phyloP scores from a whole-genome alignment of 2,329 filamentous ascomycete genomes.

The Aureobasidium sp. region DNA sequence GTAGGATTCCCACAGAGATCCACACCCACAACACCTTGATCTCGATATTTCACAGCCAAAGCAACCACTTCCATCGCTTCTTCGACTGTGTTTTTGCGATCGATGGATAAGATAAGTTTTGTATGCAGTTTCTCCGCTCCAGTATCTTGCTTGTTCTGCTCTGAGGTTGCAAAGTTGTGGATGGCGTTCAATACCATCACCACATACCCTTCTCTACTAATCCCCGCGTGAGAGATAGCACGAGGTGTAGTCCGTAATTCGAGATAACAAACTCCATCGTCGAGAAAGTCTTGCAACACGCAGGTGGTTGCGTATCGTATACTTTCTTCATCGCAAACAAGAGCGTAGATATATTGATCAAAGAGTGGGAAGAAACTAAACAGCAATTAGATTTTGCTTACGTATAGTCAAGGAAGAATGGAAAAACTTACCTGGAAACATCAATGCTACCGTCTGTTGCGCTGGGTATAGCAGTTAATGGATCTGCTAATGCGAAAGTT shows the following conservation, averaged over 20 bases:
- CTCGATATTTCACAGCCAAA: conserved; percentile 64
- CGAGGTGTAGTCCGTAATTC: conserved; percentile 86
- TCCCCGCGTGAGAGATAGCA: conserved; percentile 55
- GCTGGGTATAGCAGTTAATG: conserved; percentile 71
- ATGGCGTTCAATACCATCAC: conserved; percentile 72
- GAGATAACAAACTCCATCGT: conserved; percentile 79
- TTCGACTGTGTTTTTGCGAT: conserved; percentile 66
- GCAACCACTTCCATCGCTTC: conserved; percentile 71
- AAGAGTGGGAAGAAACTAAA: conserved; percentile 84
- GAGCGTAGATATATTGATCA: conserved; percentile 80
- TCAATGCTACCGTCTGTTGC: conserved; percentile 52
- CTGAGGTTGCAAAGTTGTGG: conserved; percentile 47
- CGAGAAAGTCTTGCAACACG: conserved; percentile 72
- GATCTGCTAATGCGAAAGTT: conserved; percentile 69
- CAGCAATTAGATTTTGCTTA: too few relatives aligned
- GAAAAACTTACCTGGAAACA: conserved; percentile 5
- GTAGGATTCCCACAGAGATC: conserved; percentile 84
- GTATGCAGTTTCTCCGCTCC: conserved; percentile 58
- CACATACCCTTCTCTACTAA: conserved; percentile 73
- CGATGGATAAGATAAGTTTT: conserved; percentile 77
- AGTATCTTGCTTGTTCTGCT: background rate
- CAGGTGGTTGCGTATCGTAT: conserved; percentile 68
- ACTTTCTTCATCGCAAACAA: conserved; percentile 65
- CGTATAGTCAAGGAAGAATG: too few relatives aligned
- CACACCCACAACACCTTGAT: conserved; percentile 71